These are phyloP conservation scores for Lentinula sp. DNA, from an alignment of 768 basidiomycete genomes.

Conservation along the genomic window DNA sequence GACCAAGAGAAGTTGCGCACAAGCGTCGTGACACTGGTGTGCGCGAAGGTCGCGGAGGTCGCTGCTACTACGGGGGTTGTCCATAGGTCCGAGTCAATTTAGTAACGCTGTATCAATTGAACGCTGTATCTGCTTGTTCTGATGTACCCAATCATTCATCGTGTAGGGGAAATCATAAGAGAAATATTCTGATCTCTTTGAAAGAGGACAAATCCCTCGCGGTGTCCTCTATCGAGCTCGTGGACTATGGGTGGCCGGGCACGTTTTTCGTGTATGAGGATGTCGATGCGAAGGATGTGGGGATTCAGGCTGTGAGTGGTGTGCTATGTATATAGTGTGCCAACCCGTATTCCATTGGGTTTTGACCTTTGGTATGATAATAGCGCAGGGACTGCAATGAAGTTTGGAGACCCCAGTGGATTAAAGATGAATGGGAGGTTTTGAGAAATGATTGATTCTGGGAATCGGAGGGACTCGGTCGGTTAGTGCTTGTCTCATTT, in stretches of 20 bases:
- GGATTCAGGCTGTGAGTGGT: background rate
- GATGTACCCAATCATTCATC: background rate
- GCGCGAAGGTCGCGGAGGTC: background rate
- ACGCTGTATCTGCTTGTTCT: background rate
- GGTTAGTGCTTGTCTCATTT: too few relatives aligned
- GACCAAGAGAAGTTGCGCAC: background rate
- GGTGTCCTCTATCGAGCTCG: background rate
- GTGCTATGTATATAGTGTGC: background rate
- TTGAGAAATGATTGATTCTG: background rate
- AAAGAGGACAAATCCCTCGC: background rate
- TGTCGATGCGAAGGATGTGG: background rate
- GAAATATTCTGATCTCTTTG: background rate
- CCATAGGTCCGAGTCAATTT: too few relatives aligned
- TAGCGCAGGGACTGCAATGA: background rate
- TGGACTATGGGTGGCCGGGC: background rate
- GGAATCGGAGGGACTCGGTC: too few relatives aligned
- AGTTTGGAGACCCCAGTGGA: background rate
- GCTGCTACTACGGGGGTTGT: background rate
- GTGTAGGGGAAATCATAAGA: background rate
- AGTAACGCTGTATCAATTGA: too few relatives aligned
- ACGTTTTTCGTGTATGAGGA: background rate
- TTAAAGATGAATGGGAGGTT: background rate
- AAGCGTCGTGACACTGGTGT: background rate
- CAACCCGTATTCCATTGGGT: too few relatives aligned
- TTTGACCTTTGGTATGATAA: background rate